Evolutionary conservation across 1,284 basidiomycete genomes (phyloP), one percentile per base, ranked within the genome.

Genomic region (Leccinum proximum): DNA sequence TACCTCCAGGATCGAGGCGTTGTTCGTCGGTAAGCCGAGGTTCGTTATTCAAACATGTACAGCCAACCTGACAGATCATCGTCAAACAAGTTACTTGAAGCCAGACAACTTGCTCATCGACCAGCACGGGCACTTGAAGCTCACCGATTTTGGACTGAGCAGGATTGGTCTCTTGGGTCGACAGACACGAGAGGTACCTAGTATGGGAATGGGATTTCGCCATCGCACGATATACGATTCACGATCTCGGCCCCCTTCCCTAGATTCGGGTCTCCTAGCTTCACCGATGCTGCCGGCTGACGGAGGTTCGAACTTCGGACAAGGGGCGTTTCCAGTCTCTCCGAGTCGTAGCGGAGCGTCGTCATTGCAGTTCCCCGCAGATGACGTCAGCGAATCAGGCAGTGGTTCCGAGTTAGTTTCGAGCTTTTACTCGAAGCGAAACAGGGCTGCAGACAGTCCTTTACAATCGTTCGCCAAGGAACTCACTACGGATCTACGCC

Each of bases 61-160:
- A 58, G 56, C 9, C 22, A 22, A 56, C 63, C 65, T 72, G 53
- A 68, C 53, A 45, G 68, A 56, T 4, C 22, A 33, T 56, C 61
- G 11, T 64, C 58, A 70, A 18, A 75, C 53, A 62, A 97, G 96
- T 81, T 97, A 99, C 76, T 80, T 99, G 71, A 99, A 99, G 76
- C 97, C 97, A 11, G 97, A 99, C 79, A 99, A 99, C 75, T 79
- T 98, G 58, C 89, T 99, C 48, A 98, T 99, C 71, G 96, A 99
- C 77, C 87, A 94, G 60, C 91, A 95, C 70, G 97, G 97, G 10
- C 97, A 99, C 75, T 82, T 99, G 69, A 98, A 98, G 78, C 85
- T 99, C 40, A 98, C 97, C 33, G 97, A 99, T 78, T 99, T 99
- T 77, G 97, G 97, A 65, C 80, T 99, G 33, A 98, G 96, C 68